These are phyloP conservation scores for Diatrype stigma DNA, from an alignment of 2,329 filamentous ascomycete species.

Conservation along the genomic window DNA sequence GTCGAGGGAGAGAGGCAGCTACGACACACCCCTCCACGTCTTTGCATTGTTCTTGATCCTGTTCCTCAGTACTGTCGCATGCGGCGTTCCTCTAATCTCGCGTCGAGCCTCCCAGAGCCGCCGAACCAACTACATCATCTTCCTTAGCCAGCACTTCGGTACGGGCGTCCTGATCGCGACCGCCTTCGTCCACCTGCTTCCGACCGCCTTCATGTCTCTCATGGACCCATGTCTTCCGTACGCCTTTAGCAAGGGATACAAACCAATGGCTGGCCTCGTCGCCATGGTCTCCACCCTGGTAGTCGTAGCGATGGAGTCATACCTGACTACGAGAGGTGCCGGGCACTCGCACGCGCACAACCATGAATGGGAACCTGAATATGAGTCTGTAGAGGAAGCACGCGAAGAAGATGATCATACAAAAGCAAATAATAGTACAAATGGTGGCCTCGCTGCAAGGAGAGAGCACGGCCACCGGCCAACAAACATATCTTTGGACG, in stretches of 20 bases:
- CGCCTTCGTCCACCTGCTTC: slow-evolving; percentile 74
- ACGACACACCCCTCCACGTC: slow-evolving; percentile 65
- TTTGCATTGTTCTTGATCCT: slow-evolving; percentile 65
- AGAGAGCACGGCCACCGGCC: slow-evolving; percentile 39
- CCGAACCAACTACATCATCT: slow-evolving; percentile 57
- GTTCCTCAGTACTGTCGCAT: slow-evolving; percentile 55
- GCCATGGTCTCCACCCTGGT: slow-evolving; percentile 78
- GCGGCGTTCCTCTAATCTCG: slow-evolving; percentile 63
- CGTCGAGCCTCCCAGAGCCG: slow-evolving; percentile 53
- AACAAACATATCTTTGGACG: slow-evolving; percentile 45
- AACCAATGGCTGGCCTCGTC: slow-evolving; percentile 73
- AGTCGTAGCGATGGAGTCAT: slow-evolving; percentile 84
- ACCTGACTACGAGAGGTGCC: slow-evolving; percentile 69
- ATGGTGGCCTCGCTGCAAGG: slow-evolving; percentile 32
- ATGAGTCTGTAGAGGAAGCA: slow-evolving; percentile 23
- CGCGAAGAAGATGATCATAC: slow-evolving; percentile 21
- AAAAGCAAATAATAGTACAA: slow-evolving; percentile 19
- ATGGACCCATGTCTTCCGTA: slow-evolving; percentile 69
- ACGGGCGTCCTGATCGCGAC: slow-evolving; percentile 84
- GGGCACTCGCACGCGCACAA: slow-evolving; percentile 58
- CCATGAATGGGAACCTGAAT: slow-evolving; percentile 44
- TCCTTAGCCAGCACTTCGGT: slow-evolving; percentile 70
- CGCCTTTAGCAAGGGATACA: slow-evolving; percentile 77
- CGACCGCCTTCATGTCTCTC: slow-evolving; percentile 62
- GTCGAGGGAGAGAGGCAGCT: slow-evolving; percentile 47